Base-by-base conservation (phyloP, 2,329 filamentous ascomycete genomes). In the Colletotrichum incanum region DNA sequence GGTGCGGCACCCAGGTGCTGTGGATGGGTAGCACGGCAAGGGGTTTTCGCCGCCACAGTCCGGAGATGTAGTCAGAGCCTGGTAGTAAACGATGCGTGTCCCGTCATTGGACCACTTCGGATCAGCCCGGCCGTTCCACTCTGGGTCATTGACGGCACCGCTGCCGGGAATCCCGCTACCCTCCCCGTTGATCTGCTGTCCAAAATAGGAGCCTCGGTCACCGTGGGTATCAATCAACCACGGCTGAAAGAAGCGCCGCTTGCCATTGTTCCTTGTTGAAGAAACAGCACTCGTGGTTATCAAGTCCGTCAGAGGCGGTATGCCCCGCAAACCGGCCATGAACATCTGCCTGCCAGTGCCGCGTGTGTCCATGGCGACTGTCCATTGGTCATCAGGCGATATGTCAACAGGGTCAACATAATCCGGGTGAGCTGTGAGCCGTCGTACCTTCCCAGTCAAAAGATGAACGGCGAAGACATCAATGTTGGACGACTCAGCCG, bases 81-180 rank as follows among this genome's bases (percentile, higher is more conserved):
- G 82, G 68, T 74, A 83, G 65, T 83, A 86, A 1, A 81, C 81
- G n/a, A 86, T 80, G 0, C 76, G 73, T 0, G 83, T 85, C 1
- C 80, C 80, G 70, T 86, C 84, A 1, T 74, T 75, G 8, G 80
- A 82, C 64, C 77, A 84, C 8, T 75, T 77, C 2, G 82, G 84
- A 71, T 86, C 84, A 8, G 84, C 85, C 4, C 76, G 75, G 4
- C 78, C 83, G 70, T 86, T 86, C 84, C 84, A 86, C 12, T 83
- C 78, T 0, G 84, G 81, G 59, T 85, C 82, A 60, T 83, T 81
- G 18, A 83, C 66, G 39, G 73, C 79, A 0, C 81, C 82, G 11
- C 68, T 72, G 5, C 72, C 79, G 0, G 63, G 67, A 1, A 63
- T 9, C 4, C 76, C 77, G 52, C 79, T 74, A 5, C 79, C 78